Base-by-base conservation (phyloP, 305 asterid genomes). In the Fraxinus latifolia region DNA sequence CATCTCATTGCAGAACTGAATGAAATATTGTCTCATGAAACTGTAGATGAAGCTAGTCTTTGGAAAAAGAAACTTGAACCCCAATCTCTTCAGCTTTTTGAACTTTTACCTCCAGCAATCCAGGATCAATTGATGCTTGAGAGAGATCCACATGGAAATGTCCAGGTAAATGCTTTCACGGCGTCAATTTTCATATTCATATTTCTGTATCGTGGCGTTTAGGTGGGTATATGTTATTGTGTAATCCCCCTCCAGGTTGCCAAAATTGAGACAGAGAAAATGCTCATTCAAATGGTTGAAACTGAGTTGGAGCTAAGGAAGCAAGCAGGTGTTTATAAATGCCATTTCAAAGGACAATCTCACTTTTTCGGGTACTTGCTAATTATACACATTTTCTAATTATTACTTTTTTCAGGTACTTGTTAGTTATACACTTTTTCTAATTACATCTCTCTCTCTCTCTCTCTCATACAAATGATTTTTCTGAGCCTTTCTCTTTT, bases 81-180 rank as follows among this genome's bases (percentile, higher is more conserved):
- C 37, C 94, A 90, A 81, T 92, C 89, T 82, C 90, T 80, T 80
- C 86, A 92, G 88, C 98, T 96, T 67, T 96, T 96, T 86, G 97
- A 96, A 60, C 14, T 96, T 53, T 88, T 96, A 70, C 99, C 99
- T 80, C 81, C 89, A 25, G 95, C 95, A 67, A 96, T 96, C 87
- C 96, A 96, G 88, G 99, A 94, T 47, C 99, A 96, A 78, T 76
- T 96, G 90, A 84, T 96, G 92, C 99, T 96, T 62, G 99, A 96
- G 91, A 96, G 99, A 89, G 99, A 96, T 87, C 99, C 99, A 70
- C 99, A 96, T 25, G 99, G 99, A 77, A 96, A 96, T 87, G 99
- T 96, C 82, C 99, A 96, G 97, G 98, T 93, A 76, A 42, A 39
- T 36, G 73, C 23, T 3, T 25, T 53, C 68, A 11, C 19, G 32